Evolutionary conservation across 805 yeast species (phyloP), one percentile per base, ranked within the genome.

Genomic region (Tanozyma kutaoensis): DNA sequence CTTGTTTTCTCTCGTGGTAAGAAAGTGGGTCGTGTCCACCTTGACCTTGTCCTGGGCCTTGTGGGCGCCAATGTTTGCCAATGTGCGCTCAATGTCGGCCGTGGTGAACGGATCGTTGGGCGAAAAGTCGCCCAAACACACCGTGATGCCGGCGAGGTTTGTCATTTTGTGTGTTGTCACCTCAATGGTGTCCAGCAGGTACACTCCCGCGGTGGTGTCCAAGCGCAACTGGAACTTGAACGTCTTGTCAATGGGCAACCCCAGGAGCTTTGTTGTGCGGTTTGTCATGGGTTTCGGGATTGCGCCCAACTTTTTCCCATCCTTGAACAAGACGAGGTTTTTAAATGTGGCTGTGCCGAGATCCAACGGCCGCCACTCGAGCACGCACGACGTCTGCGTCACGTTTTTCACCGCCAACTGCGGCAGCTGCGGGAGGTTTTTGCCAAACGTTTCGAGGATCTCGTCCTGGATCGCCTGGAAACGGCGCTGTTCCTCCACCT

Each of bases 91-190:
- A 31, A 91, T 68, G 35, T 82, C 93, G 25, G 43, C 42, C 8
- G 36, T 35, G 2, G 52, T 43, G 31, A 58, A 60, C 26, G 46
- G 57, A 24, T 74, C 73, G 27, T 61, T 58, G 23, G 66, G 58
- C 34, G 72, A 75, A 32, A 86, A 63, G 24, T 79, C 78, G 22
- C 98, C 97, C 28, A 85, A 48, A 50, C 97, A 88, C 1, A 82
- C 78, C 1, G 88, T 84, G 31, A 91, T 84, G 33, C 98, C 98
- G 2, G 82, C 67, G 40, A 91, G 63, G 52, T 91, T 96, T 0
- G 95, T 85, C 96, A 88, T 85, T 45, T 84, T 86, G 49, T 85
- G 97, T 3, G 98, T 91, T 31, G 70, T 76, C 11, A 86, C 70
- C 26, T 66, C 66, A 14, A 88, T 48, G 13, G 54, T 53, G 24